Conservation (phyloP, 139 green algal genomes). For the Zygnema circumcarinatum region DNA sequence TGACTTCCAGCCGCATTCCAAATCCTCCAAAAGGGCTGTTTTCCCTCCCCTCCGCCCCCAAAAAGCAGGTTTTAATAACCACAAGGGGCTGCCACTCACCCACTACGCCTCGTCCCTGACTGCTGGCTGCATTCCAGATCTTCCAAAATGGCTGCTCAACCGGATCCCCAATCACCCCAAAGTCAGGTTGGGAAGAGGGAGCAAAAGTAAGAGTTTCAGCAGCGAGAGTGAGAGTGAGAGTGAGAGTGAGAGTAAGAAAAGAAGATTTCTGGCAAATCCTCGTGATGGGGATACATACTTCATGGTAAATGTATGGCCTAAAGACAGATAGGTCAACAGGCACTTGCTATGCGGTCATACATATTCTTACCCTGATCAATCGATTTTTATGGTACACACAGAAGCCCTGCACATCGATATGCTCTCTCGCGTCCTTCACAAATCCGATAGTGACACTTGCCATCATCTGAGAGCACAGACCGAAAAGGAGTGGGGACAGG, state of each 20-base stretch:
- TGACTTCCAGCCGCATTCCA: not conserved
- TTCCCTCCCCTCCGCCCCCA: too few relatives aligned
- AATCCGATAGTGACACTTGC: constrained; percentile 11
- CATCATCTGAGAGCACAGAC: constrained; percentile 4
- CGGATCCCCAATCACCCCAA: too few relatives aligned
- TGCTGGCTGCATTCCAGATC: constrained; percentile 4
- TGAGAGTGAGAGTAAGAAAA: constrained; percentile 8
- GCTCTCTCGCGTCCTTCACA: constrained; percentile 22
- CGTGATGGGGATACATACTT: too few relatives aligned
- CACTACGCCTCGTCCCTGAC: constrained; percentile 20
- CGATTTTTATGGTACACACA: constrained; percentile 74
- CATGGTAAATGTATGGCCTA: too few relatives aligned
- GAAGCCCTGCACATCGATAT: constrained; percentile 54
- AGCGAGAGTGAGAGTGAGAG: not conserved
- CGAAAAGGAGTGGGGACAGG: not conserved
- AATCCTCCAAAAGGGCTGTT: constrained; percentile 63
- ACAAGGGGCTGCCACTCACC: too few relatives aligned
- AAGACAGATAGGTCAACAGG: too few relatives aligned
- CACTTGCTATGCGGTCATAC: too few relatives aligned
- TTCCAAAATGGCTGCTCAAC: constrained; percentile 63
- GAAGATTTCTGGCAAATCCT: too few relatives aligned
- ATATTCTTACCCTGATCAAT: constrained; percentile 68
- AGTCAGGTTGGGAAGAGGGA: too few relatives aligned
- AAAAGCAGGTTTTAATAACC: too few relatives aligned
- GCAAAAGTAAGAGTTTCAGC: not conserved